These are phyloP conservation scores for Ophiostoma australiae DNA, from an alignment of 2,329 filamentous ascomycete genomes.

Conservation along the genomic window DNA sequence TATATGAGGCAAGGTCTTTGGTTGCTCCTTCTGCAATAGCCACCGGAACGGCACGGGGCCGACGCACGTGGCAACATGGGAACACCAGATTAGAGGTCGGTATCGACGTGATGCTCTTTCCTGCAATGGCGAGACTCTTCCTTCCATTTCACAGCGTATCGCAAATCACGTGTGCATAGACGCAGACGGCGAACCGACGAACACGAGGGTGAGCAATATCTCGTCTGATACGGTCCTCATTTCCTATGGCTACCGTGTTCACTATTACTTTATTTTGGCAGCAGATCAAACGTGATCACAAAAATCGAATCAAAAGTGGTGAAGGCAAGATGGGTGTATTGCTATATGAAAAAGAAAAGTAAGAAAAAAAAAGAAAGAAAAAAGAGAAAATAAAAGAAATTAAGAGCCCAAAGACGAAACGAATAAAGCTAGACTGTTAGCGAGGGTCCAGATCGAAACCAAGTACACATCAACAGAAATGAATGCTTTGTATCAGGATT, in stretches of 20 bases:
- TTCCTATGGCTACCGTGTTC: too few relatives aligned
- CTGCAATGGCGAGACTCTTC: neutral
- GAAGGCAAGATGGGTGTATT: neutral
- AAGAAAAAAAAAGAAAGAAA: neutral
- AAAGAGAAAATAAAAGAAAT: neutral
- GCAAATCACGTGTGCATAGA: neutral
- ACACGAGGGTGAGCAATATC: neutral
- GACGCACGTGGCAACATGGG: neutral
- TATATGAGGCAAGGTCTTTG: neutral
- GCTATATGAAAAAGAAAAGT: neutral
- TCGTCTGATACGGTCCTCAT: neutral
- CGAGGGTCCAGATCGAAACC: neutral
- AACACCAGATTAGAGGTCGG: neutral
- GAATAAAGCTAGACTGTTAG: conserved; percentile 14
- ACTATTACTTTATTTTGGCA: neutral
- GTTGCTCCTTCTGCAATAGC: neutral
- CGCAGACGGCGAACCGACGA: neutral
- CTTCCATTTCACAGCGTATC: neutral
- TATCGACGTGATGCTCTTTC: neutral
- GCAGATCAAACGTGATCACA: neutral
- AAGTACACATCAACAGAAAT: neutral
- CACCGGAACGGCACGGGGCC: neutral
- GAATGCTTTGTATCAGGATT: conserved; percentile 28
- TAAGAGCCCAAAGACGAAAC: neutral
- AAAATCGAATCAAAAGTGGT: neutral